Evolutionary conservation across 495 filamentous ascomycete genomes (phyloP).

Genomic region (Astrothelium macrocarpum): DNA sequence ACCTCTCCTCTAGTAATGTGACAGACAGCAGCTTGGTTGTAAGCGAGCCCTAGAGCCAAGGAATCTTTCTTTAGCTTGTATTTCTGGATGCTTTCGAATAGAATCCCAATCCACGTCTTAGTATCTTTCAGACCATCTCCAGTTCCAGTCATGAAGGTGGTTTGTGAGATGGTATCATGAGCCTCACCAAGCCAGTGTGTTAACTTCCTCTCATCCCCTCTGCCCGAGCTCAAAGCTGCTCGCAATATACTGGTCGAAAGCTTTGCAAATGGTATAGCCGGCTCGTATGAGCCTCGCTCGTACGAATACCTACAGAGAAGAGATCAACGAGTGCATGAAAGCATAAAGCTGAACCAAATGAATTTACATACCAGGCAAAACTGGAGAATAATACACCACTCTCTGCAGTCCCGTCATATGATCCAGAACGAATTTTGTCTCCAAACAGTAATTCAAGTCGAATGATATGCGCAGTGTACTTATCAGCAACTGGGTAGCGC

Average conservation of each 20-base stretch:
- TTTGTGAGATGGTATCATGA: background rate
- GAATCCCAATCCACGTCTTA: background rate
- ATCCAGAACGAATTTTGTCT: background rate
- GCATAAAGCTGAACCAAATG: background rate
- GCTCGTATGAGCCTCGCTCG: background rate
- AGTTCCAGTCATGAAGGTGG: background rate
- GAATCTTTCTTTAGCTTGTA: background rate
- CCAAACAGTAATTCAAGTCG: background rate
- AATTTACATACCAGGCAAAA: background rate
- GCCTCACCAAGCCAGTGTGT: slow-evolving; percentile 3
- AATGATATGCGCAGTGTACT: background rate
- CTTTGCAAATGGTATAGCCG: background rate
- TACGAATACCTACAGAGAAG: background rate
- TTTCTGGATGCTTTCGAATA: slow-evolving; percentile 1
- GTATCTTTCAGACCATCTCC: slow-evolving; percentile 1
- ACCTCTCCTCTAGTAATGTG: background rate
- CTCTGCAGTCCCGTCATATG: background rate
- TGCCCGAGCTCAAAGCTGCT: background rate
- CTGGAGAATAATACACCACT: background rate
- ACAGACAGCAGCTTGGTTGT: background rate
- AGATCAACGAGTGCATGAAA: background rate
- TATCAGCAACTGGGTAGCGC: background rate
- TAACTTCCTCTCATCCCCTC: background rate
- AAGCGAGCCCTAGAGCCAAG: background rate
- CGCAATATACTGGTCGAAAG: background rate